Evolutionary conservation across 495 filamentous ascomycete species (phyloP), one percentile per base, ranked within the genome.

Genomic region (Hypoxylon lenormandii): DNA sequence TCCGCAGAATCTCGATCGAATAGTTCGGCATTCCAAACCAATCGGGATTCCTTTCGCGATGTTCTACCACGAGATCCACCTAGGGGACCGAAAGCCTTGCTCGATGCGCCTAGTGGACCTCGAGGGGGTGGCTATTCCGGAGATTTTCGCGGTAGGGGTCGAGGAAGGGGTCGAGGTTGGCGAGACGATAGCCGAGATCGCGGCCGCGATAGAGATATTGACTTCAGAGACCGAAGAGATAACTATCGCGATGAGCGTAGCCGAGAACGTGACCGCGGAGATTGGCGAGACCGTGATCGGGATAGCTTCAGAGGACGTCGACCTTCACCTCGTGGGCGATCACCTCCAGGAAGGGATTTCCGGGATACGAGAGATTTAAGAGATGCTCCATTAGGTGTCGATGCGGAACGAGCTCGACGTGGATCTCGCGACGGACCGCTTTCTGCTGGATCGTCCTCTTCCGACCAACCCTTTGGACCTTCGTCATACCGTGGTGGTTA

Each of bases 71-170:
- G 80, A 55, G 80, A 83, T 28, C 89, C 91, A 0, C 91, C 91
- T 1, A 82, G 89, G 36, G 91, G 87, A 3, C 91, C 91, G 0
- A 91, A 90, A 73, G 90, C 88, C 6, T 72, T 90, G 56, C 80
- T 90, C 18, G 89, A 92, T 67, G 77, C 87, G 3, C 85, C 89
- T 28, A 84, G 86, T 69, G 88, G 88, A 5, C 83, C 84, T 6
- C 76, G 85, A 15, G 83, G 82, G 26, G 80, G 80, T 8, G 78
- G 81, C 0, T 85, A 80, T 60, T 74, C 76, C 10, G 81, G 78
- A 15, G 83, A 85, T 12, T 85, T 82, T 52, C 77, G 82, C 23
- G 74, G 80, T 26, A 59, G 79, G 58, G 77, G 84, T n/a, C 76
- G 84, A 61, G 76, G 84, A 60, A 75, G 77, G 62, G 80, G 82